These are phyloP conservation scores for Ophiosphaerella korrae DNA, from an alignment of 2,329 filamentous ascomycete genomes.

Conservation along the genomic window DNA sequence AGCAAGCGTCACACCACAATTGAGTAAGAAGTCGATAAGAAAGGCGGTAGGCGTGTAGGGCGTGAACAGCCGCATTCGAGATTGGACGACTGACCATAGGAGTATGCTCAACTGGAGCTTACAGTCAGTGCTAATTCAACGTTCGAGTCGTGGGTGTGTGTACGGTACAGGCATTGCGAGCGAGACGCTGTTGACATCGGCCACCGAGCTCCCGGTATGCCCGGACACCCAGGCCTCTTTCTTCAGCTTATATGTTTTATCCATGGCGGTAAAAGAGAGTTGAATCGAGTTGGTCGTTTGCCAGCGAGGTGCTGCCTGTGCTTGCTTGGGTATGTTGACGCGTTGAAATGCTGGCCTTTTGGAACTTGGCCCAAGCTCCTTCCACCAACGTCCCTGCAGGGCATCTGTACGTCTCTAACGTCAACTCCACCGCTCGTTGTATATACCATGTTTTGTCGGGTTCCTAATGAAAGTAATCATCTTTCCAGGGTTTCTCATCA, in stretches of 20 bases:
- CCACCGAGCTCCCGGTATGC: constrained; percentile 78
- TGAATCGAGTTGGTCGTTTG: constrained; percentile 16
- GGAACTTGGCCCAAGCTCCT: constrained; percentile 9
- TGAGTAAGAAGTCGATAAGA: constrained; percentile 83
- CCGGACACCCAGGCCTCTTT: constrained; percentile 97
- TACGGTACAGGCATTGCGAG: constrained; percentile 77
- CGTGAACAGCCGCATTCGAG: constrained; percentile 81
- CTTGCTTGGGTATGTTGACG: constrained; percentile 5
- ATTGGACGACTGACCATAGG: constrained; percentile 88
- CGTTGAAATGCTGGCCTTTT: constrained; percentile 25
- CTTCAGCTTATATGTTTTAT: constrained; percentile 76
- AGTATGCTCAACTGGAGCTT: constrained; percentile 72
- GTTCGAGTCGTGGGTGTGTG: constrained; percentile 20
- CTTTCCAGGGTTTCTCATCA: too few relatives aligned
- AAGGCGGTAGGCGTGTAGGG: constrained; percentile 72
- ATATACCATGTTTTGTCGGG: not conserved
- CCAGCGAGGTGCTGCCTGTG: constrained; percentile 7
- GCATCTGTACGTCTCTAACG: not conserved
- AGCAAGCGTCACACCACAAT: constrained; percentile 80
- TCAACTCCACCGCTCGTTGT: not conserved
- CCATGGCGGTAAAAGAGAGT: constrained; percentile 30
- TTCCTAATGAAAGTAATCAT: too few relatives aligned
- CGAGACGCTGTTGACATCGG: constrained; percentile 86
- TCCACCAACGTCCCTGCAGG: constrained; percentile 3
- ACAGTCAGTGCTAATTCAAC: constrained; percentile 31